Evolutionary conservation across 2,329 filamentous ascomycete genomes (phyloP).

Genomic region (Didymella glomerata): DNA sequence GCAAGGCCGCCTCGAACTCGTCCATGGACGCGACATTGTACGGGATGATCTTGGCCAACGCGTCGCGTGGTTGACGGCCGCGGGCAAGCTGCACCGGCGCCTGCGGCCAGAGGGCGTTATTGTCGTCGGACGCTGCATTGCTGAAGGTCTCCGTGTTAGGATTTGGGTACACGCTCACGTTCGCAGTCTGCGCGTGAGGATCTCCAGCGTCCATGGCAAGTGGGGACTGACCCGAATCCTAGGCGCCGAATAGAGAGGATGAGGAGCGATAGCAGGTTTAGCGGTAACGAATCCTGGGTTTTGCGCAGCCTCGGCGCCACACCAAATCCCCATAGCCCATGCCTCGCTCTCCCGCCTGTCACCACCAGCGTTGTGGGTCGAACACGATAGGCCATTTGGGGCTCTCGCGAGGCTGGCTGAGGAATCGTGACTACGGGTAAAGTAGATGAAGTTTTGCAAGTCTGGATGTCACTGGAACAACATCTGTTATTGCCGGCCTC

Average conservation of each 20-base stretch:
- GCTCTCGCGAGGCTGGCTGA: neutral
- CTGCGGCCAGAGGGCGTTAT: conserved; percentile 30
- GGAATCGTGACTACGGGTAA: conserved; percentile 2
- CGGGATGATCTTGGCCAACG: conserved; percentile 43
- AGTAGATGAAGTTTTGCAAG: neutral
- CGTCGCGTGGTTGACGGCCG: conserved; percentile 51
- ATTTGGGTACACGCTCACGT: conserved; percentile 9
- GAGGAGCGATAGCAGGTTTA: conserved; percentile 13
- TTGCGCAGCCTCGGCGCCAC: neutral
- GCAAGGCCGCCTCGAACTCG: conserved; percentile 49
- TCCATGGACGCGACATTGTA: conserved; percentile 45
- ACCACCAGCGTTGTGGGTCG: conserved; percentile 12
- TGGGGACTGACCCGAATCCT: conserved; percentile 29
- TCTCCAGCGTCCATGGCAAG: conserved; percentile 34
- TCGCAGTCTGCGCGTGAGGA: conserved; percentile 20
- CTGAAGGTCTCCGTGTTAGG: conserved; percentile 6
- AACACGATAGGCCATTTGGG: neutral
- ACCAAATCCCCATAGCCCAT: conserved; percentile 2
- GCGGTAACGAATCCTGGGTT: conserved; percentile 14
- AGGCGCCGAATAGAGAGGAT: conserved; percentile 23
- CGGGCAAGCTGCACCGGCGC: conserved; percentile 44
- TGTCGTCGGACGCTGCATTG: conserved; percentile 25
- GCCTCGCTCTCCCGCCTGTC: conserved; percentile 5
- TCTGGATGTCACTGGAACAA: neutral
- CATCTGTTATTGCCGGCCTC: neutral